Evolutionary conservation across 1,284 basidiomycete species (phyloP), one percentile per base, ranked within the genome.

Genomic region (Tausonia pullulans): DNA sequence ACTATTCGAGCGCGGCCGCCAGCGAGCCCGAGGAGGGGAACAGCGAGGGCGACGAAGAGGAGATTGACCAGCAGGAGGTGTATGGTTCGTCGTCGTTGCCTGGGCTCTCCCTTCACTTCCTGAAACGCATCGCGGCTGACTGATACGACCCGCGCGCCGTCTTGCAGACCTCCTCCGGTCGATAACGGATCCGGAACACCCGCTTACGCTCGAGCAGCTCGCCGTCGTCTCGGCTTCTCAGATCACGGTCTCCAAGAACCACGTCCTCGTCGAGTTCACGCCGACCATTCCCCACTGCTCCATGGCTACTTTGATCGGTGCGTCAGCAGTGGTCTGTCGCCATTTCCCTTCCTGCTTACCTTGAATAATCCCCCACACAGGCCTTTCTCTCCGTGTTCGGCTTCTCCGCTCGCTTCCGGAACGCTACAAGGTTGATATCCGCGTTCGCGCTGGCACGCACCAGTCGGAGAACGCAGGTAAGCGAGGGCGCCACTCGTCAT

Each of bases 231-330:
- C 91, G 55, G 84, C 86, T 4, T 84, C 88, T 11, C 94, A 98
- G 72, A 87, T 98, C 67, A 81, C 81, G 48, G 82, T 98, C 51
- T 79, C 80, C 5, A 75, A 82, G 40, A 89, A 91, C 71, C 82
- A 84, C 54, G 81, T 98, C 46, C 79, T 84, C 44, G 86, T 97
- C 66, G 90, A 92, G 72, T 92, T 96, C 71, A 98, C 95, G 5
- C 96, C 96, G 2, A 99, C 95, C 0, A 94, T 97, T 43, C 96
- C 96, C 4, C 95, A 98, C 74, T 99, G 95, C 72, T 91, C 90
- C 58, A 94, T 96, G 90, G 95, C 93, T 3, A 98, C 94, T 2
- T 80, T 98, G 57, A 98, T 99, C 65, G 96, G 93, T 90, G 69
- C 67, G 82, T 50, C 48, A 2, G 9, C n/a, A n/a, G n/a, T 39